phyloP scores from a whole-genome alignment of 768 basidiomycete species.

The Mycena crocata region DNA sequence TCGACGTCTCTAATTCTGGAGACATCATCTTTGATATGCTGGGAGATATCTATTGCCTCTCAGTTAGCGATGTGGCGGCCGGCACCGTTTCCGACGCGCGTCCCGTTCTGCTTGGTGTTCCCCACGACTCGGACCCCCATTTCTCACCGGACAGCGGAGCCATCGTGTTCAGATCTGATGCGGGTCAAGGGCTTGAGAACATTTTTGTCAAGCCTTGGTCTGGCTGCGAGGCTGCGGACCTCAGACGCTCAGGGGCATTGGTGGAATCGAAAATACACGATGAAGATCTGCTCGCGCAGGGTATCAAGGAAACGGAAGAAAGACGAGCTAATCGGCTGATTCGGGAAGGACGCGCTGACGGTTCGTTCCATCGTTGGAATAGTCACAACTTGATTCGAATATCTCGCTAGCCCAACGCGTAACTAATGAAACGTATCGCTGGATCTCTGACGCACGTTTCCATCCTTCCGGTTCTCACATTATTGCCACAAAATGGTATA shows the following conservation, averaged over 20 bases:
- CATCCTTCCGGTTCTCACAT: slow-evolving; percentile 73
- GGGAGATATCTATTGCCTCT: slow-evolving; percentile 80
- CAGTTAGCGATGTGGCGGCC: slow-evolving; percentile 47
- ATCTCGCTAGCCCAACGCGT: slow-evolving; percentile 54
- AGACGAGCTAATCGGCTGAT: slow-evolving; percentile 61
- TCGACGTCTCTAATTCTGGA: slow-evolving; percentile 79
- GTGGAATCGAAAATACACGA: slow-evolving; percentile 51
- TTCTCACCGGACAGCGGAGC: slow-evolving; percentile 76
- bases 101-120: slow-evolving; percentile 72
- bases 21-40: slow-evolving; percentile 83
- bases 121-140: slow-evolving; percentile 77
- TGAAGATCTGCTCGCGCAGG: slow-evolving; percentile 58
- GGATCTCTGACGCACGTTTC: slow-evolving; percentile 76
- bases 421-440: slow-evolving; percentile 82
- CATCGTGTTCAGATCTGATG: slow-evolving; percentile 79
- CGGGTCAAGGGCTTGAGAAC: slow-evolving; percentile 78
- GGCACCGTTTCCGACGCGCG: slow-evolving; percentile 54
- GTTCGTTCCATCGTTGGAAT: slow-evolving; percentile 43
- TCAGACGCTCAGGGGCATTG: too few relatives aligned
- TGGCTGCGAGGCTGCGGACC: slow-evolving; percentile 72
- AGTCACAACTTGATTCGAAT: neutral
- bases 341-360: slow-evolving; percentile 66
- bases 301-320: slow-evolving; percentile 62
- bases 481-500: slow-evolving; percentile 86
- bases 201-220: slow-evolving; percentile 78